A percentile compares a stretch with the other conserved stretches of the same genome.
phyloP scores from a whole-genome alignment of 2,329 filamentous ascomycete species.

The Raffaelea albimanens region DNA sequence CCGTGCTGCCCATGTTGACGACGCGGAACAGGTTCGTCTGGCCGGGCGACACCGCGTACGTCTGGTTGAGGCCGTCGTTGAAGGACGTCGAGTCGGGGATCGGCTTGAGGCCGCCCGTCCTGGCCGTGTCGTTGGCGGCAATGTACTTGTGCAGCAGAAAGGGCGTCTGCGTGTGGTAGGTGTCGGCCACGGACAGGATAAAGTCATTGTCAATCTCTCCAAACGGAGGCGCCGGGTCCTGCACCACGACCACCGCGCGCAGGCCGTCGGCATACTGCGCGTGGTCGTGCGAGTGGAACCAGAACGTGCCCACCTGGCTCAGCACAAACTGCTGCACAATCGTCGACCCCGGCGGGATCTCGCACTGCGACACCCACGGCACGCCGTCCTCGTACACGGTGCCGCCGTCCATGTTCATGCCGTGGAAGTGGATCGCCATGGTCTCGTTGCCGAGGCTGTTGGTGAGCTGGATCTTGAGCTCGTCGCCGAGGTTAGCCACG shows the following conservation, averaged over 20 bases:
- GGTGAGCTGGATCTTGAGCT: conserved; percentile 43
- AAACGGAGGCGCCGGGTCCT: conserved; percentile 51
- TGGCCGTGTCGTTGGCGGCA: conserved; percentile 42
- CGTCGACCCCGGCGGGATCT: conserved; percentile 49
- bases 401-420: conserved; percentile 45
- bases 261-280: conserved; percentile 65
- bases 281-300: conserved; percentile 62
- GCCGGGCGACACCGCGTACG: conserved; percentile 48
- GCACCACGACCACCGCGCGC: conserved; percentile 49
- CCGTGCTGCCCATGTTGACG: conserved; percentile 65
- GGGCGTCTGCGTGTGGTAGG: conserved; percentile 54
- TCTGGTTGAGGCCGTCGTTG: conserved; percentile 58
- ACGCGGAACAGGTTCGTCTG: conserved; percentile 66
- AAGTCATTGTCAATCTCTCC: conserved; percentile 52
- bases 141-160: conserved; percentile 37
- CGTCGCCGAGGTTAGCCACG: conserved; percentile 51
- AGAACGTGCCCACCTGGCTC: conserved; percentile 37
- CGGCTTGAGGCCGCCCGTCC: conserved; percentile 50
- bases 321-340: conserved; percentile 64
- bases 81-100: conserved; percentile 59
- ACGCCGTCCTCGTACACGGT: conserved; percentile 64
- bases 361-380: conserved; percentile 53
- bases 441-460: conserved; percentile 53
- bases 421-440: conserved; percentile 61
- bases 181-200: conserved; percentile 55